phyloP scores from a whole-genome alignment of 2,329 filamentous ascomycete species.

The Pseudogymnoascus sp. region DNA sequence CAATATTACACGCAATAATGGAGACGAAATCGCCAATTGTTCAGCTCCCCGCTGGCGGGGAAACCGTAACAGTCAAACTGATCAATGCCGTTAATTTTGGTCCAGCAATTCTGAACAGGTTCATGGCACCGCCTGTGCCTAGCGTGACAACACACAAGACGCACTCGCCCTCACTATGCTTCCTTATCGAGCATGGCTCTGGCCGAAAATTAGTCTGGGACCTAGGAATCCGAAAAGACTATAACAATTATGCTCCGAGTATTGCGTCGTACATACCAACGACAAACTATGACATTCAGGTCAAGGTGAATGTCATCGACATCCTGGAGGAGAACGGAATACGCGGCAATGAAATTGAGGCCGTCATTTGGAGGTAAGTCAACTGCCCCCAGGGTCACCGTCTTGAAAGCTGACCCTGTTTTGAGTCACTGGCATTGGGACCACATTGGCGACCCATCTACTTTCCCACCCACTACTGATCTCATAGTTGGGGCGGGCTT shows the following conservation, averaged over 20 bases:
- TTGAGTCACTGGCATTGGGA: constrained; percentile 43
- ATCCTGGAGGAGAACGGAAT: constrained; percentile 30
- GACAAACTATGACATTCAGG: constrained; percentile 19
- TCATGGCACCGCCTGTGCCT: constrained; percentile 10
- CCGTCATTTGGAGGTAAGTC: constrained; percentile 25
- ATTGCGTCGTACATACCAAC: constrained; percentile 18
- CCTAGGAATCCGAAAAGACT: constrained; percentile 27
- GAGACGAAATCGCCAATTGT: background rate
- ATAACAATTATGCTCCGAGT: constrained; percentile 22
- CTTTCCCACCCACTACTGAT: constrained; percentile 37
- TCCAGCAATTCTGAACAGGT: background rate
- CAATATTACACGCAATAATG: background rate
- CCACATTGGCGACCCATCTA: constrained; percentile 42
- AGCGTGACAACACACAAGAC: constrained; percentile 1
- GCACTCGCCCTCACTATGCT: constrained; percentile 9
- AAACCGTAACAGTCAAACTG: background rate
- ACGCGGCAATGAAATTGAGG: constrained; percentile 27
- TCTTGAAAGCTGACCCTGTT: background rate
- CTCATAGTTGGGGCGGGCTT: constrained; percentile 47
- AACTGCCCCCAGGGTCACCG: background rate
- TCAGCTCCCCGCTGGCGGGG: background rate
- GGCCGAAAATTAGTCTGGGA: constrained; percentile 24
- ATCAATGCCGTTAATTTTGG: constrained; percentile 3
- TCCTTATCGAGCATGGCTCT: constrained; percentile 15
- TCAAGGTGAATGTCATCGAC: constrained; percentile 24